These are phyloP conservation scores for Alectoria sarmentosa DNA, from an alignment of 495 filamentous ascomycete genomes.

Conservation along the genomic window DNA sequence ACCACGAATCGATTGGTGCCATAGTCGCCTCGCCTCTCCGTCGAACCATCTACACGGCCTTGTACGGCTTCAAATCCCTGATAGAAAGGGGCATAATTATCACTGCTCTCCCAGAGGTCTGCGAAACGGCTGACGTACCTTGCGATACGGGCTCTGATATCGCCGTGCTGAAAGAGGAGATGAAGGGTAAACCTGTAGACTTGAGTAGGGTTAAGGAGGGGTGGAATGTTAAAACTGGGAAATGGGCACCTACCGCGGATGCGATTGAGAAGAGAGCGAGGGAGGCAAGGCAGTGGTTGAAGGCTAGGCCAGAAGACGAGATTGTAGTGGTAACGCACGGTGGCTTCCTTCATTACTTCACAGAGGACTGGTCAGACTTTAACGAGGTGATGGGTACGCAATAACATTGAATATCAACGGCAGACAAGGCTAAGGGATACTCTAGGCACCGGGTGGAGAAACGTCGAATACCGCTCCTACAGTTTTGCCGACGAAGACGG, in stretches of 20 bases:
- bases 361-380: slow-evolving; percentile 68
- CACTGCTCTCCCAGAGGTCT: slow-evolving; percentile 68
- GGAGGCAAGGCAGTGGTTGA: slow-evolving; percentile 60
- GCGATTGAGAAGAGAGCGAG: slow-evolving; percentile 58
- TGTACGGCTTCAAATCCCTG: slow-evolving; percentile 58
- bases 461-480: slow-evolving; percentile 76
- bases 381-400: slow-evolving; percentile 21
- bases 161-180: slow-evolving; percentile 41
- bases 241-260: slow-evolving; percentile 50
- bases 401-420: not conserved
- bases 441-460: slow-evolving; percentile 72
- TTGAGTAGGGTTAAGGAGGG: slow-evolving; percentile 49
- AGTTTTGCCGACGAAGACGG: slow-evolving; percentile 49
- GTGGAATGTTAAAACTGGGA: slow-evolving; percentile 64
- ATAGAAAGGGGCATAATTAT: slow-evolving; percentile 47
- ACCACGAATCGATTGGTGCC: slow-evolving; percentile 56
- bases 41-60: slow-evolving; percentile 75
- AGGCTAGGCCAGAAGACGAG: slow-evolving; percentile 45
- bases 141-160: slow-evolving; percentile 70
- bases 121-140: slow-evolving; percentile 69
- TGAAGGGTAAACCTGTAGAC: slow-evolving; percentile 51
- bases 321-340: slow-evolving; percentile 74
- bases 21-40: slow-evolving; percentile 77
- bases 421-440: slow-evolving; percentile 7
- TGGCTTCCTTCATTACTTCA: slow-evolving; percentile 68